Evolutionary conservation across 345 rosid genomes (phyloP).

Genomic region (Psidium friedrichsthalianum): DNA sequence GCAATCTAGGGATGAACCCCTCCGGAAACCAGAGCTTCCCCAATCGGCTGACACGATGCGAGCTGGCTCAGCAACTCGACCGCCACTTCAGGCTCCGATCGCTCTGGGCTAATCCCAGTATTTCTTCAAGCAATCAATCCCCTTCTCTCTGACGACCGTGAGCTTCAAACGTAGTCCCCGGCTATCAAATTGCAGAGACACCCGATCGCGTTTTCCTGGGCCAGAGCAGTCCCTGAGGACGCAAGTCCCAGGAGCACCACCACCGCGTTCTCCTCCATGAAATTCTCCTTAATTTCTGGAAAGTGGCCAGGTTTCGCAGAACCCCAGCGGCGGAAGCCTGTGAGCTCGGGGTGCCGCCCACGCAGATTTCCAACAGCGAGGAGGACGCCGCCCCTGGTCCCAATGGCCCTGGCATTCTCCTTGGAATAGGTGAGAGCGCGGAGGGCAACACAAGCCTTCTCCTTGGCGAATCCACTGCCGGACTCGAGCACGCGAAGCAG

Average conservation of each 20-base stretch:
- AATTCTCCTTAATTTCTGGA: conserved; percentile 58
- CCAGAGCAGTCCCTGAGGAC: conserved; percentile 59
- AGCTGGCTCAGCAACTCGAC: conserved; percentile 41
- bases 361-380: conserved; percentile 71
- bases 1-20: conserved; percentile 47
- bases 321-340: conserved; percentile 87
- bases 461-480: conserved; percentile 77
- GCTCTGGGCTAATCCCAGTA: conserved; percentile 59
- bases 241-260: conserved; percentile 47
- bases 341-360: conserved; percentile 68
- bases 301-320: conserved; percentile 52
- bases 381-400: conserved; percentile 82
- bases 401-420: conserved; percentile 78
- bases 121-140: conserved; percentile 54
- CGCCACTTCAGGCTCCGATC: conserved; percentile 46
- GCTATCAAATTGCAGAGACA: conserved; percentile 61
- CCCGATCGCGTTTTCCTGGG: conserved; percentile 71
- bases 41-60: conserved; percentile 41
- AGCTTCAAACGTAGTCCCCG: conserved; percentile 51
- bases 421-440: conserved; percentile 57
- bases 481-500: conserved; percentile 75
- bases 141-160: conserved; percentile 51
- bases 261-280: conserved; percentile 60
- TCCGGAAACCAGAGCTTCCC: conserved; percentile 56
- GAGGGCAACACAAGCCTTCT: conserved; percentile 76